Conservation (phyloP, 169 alveolate genomes). For the Plasmodium fragile region DNA sequence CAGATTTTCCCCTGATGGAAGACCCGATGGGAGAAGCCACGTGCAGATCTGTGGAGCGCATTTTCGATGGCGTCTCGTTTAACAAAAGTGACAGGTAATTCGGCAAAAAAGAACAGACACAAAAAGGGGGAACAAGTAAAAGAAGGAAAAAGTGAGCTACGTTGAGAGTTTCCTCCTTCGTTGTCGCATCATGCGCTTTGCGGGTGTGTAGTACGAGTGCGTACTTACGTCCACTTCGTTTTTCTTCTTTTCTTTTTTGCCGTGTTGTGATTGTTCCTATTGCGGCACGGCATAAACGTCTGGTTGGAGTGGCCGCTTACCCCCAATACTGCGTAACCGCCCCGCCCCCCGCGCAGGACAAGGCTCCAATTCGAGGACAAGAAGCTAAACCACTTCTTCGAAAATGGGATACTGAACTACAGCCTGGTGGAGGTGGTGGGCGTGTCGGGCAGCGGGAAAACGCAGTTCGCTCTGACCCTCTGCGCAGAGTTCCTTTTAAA, state of each 20-base stretch:
- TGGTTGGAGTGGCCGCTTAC: neutral
- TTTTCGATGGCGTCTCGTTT: conserved; percentile 45
- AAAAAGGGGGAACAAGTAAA: neutral
- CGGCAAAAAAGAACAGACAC: neutral
- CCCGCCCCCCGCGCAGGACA: conserved; percentile 1
- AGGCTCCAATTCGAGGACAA: conserved; percentile 35
- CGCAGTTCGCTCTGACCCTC: conserved; percentile 53
- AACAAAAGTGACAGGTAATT: conserved; percentile 41
- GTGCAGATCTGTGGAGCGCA: conserved; percentile 45
- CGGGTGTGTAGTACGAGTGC: neutral
- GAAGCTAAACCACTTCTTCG: conserved; percentile 45
- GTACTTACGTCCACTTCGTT: neutral
- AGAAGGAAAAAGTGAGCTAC: neutral
- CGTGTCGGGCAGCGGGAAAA: conserved; percentile 46
- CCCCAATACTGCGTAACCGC: neutral
- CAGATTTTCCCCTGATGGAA: neutral
- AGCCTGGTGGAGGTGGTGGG: conserved; percentile 53
- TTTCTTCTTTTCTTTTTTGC: neutral
- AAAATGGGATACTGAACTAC: conserved; percentile 46
- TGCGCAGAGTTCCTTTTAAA: conserved; percentile 54
- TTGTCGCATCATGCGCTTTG: neutral
- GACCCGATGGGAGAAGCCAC: conserved; percentile 14
- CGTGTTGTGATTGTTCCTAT: neutral
- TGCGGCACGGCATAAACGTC: neutral
- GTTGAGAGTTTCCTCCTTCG: neutral